Evolutionary conservation across 2,329 filamentous ascomycete genomes (phyloP), one percentile per base, ranked within the genome.

Genomic region (Hymenoscyphus fructigenus): DNA sequence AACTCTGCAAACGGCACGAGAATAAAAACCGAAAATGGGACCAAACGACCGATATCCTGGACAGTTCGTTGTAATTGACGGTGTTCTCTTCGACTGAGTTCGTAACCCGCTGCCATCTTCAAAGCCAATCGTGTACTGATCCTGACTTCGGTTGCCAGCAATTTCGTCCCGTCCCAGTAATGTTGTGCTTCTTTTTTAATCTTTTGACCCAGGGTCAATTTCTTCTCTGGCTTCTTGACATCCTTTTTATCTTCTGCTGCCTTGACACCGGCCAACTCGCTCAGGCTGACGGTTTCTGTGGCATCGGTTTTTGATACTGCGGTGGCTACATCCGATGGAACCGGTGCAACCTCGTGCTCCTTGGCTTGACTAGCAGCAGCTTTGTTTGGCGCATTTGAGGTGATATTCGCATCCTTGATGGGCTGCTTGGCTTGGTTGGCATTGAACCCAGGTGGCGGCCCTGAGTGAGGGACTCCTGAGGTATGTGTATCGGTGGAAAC

Each of bases 101-200:
- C 95, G 80, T 99, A 99, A 7, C 95, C 95, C 65, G 92, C 93
- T 15, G 93, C 93, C 95, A 99, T 99, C 83, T 97, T 98, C 77
- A 97, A 79, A 5, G 93, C 95, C 70, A 99, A 81, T 68, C 90
- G 90, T 67, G 91, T 92, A 78, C 94, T 98, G 77, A 99, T 99
- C 79, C 83, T 92, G 76, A 98, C 88, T 80, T 99, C 95, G 1
- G 92, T 91, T 26, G 90, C 93, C 71, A 99, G 83, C 74, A 99
- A 83, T 80, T 99, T 99, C 32, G 93, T 98, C 66, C 95, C 95
- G 79, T 99, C 95, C 94, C 95, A 98, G 81, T 99, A 99, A 78
- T 99, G 95, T 67, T 89, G 87, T 15, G 84, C 84, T 79, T 99
- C 95, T 78, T 96, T 93, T 84, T 97, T 99, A 75, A 99, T 88